Conservation (phyloP, 2,329 filamentous ascomycete species). For the Aspergillus alliaceus region DNA sequence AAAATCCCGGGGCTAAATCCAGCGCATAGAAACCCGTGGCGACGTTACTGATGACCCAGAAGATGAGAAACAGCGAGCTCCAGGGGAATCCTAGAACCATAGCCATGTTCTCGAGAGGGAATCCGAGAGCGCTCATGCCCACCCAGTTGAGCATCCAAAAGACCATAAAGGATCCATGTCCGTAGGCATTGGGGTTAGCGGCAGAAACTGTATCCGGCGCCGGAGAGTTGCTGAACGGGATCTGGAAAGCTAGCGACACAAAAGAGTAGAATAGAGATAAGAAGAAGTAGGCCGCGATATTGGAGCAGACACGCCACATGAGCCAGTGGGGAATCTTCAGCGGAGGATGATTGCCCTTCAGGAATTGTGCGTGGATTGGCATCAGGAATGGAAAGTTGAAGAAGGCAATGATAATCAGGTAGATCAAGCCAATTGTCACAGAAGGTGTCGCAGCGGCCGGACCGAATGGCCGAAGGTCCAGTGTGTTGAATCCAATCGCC, state of each 20-base stretch:
- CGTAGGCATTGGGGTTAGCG: constrained; percentile 55
- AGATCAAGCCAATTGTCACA: constrained; percentile 64
- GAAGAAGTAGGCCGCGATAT: constrained; percentile 59
- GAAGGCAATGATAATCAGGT: constrained; percentile 67
- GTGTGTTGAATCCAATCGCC: constrained; percentile 55
- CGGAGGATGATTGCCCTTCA: constrained; percentile 55
- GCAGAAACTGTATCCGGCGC: constrained; percentile 47
- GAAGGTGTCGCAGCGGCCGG: constrained; percentile 57
- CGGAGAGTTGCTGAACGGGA: constrained; percentile 57
- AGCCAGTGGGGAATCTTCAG: constrained; percentile 60
- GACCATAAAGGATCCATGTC: constrained; percentile 58
- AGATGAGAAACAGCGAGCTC: constrained; percentile 64
- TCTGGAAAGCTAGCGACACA: constrained; percentile 63
- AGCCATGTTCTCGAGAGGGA: constrained; percentile 65
- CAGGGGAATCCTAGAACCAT: constrained; percentile 64
- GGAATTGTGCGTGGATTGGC: constrained; percentile 61
- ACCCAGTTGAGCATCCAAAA: constrained; percentile 66
- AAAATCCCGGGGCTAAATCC: constrained; percentile 60
- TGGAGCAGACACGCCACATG: constrained; percentile 58
- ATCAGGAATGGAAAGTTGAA: constrained; percentile 67
- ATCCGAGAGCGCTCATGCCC: constrained; percentile 62
- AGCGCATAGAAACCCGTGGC: constrained; percentile 60
- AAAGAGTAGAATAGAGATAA: constrained; percentile 64
- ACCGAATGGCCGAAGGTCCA: constrained; percentile 61
- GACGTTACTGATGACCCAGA: constrained; percentile 68